These are phyloP conservation scores for Sphaerulina vaccinii DNA, from an alignment of 2,329 filamentous ascomycete species.

Conservation along the genomic window DNA sequence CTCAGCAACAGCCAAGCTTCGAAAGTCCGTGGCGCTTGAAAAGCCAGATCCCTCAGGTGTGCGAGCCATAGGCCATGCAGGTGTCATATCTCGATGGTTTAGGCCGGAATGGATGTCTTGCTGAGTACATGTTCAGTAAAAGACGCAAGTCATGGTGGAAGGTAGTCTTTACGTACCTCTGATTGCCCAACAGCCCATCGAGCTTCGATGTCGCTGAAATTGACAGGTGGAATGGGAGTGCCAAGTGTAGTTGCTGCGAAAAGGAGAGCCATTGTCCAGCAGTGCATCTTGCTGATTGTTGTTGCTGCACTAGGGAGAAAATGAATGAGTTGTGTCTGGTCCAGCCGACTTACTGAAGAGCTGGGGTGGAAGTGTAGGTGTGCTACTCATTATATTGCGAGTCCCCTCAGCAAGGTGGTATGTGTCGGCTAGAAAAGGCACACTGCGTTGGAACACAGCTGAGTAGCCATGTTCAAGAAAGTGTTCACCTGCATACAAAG, in stretches of 20 bases:
- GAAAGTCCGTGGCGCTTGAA: constrained; percentile 12
- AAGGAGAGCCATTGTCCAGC: no score
- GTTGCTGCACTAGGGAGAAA: no score
- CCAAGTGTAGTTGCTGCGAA: constrained; percentile 8
- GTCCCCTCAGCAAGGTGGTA: no score
- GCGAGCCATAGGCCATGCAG: constrained; percentile 18
- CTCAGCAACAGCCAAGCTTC: constrained; percentile 9
- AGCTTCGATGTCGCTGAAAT: constrained; percentile 31
- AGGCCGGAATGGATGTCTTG: constrained; percentile 21
- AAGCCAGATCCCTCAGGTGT: constrained; percentile 2
- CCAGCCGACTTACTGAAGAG: neutral
- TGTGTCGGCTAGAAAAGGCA: neutral
- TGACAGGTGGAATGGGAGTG: constrained; percentile 17
- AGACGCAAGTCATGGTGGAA: constrained; percentile 1
- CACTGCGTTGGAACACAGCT: no score
- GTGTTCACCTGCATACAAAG: neutral
- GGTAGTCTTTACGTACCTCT: constrained; percentile 27
- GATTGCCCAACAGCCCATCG: constrained; percentile 31
- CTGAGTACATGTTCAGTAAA: constrained; percentile 4
- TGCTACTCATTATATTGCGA: neutral
- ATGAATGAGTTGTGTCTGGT: neutral
- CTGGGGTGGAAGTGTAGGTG: neutral
- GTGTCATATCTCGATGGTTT: constrained; percentile 20
- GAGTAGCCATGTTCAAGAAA: no score
- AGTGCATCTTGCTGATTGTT: no score